A percentile compares a stretch with the other conserved stretches of the same genome.
Conservation (phyloP, 768 basidiomycete genomes). For the Leccinum variicolor region DNA sequence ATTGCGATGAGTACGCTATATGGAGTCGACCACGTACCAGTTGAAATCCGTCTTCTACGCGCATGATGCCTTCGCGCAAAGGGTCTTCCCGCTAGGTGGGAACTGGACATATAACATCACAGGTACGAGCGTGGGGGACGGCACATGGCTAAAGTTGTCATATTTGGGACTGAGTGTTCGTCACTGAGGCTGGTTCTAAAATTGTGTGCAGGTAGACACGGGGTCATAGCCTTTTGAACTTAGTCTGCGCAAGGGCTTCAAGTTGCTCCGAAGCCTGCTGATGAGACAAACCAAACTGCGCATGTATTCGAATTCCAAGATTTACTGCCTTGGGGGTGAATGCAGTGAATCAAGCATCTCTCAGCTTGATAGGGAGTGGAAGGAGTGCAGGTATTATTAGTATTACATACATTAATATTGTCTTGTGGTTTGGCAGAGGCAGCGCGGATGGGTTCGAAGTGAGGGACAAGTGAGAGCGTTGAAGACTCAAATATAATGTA, state of each 20-base stretch:
- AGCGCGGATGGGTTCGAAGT: not conserved
- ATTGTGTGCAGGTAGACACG: not conserved
- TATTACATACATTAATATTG: too few relatives aligned
- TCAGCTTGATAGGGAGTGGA: too few relatives aligned
- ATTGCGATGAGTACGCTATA: not conserved
- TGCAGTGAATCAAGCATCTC: too few relatives aligned
- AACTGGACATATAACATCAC: not conserved
- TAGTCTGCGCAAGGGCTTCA: too few relatives aligned
- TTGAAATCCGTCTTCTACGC: constrained; percentile 66
- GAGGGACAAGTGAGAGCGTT: not conserved
- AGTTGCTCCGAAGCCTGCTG: not conserved
- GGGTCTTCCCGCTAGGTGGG: not conserved
- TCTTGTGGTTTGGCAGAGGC: too few relatives aligned
- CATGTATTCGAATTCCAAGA: not conserved
- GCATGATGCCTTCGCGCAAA: constrained; percentile 39
- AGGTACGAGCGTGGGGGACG: constrained; percentile 1
- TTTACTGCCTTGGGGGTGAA: not conserved
- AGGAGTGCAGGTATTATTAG: too few relatives aligned
- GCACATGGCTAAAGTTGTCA: not conserved
- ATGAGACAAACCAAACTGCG: not conserved
- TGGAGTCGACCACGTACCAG: constrained; percentile 34
- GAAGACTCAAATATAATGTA: not conserved
- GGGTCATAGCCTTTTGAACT: too few relatives aligned
- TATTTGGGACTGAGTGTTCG: not conserved
- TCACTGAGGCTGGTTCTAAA: not conserved